Evolutionary conservation across 495 filamentous ascomycete species (phyloP), one percentile per base, ranked within the genome.

Genomic region (Extremus antarcticus): DNA sequence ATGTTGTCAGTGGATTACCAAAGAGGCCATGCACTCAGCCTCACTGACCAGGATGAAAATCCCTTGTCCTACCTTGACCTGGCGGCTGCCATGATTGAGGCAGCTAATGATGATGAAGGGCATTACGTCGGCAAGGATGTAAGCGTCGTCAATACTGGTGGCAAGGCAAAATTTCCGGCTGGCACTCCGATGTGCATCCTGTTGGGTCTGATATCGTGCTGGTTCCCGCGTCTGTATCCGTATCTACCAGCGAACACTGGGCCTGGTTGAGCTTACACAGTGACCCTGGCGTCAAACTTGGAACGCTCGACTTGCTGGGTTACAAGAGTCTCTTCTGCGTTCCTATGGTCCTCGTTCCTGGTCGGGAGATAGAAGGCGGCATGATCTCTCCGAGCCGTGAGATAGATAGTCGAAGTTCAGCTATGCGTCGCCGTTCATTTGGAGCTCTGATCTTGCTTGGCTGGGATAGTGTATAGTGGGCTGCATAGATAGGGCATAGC

Each of bases 151-250:
- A 50, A 51, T 24, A 51, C 57, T 4, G 51, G 50, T n/a, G 52
- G 41, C n/a, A 47, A 25, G 25, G 57, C 57, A 25, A 50, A 50
- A n/a, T 59, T 59, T 51, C 51, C 57, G 19, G n/a, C 1, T 24
- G 57, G 57, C 17, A 55, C 52, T 40, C 57, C 57, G 7, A 55
- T 59, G 35, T 59, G 57, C 41, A 50, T 59, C 25, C 25, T 59
- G 35, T 43, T 45, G 8, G 57, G 57, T 10, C 41, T 59, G 21
- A 15, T 51, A 22, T 49, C 45, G 21, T 51, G 55, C 25, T 55
- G 23, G 17, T 55, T 59, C 41, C 57, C 57, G 24, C 55, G 25
- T 17, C 23, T 59, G 22, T 35, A 59, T 32, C 51, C 51, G 19
- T 55, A 59, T 41, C 22, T 59, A 45, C 57, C 57, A 29, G 21